These are phyloP conservation scores for Panicum virgatum DNA, from an alignment of 202 grass and related monocot genomes.

Conservation along the genomic window DNA sequence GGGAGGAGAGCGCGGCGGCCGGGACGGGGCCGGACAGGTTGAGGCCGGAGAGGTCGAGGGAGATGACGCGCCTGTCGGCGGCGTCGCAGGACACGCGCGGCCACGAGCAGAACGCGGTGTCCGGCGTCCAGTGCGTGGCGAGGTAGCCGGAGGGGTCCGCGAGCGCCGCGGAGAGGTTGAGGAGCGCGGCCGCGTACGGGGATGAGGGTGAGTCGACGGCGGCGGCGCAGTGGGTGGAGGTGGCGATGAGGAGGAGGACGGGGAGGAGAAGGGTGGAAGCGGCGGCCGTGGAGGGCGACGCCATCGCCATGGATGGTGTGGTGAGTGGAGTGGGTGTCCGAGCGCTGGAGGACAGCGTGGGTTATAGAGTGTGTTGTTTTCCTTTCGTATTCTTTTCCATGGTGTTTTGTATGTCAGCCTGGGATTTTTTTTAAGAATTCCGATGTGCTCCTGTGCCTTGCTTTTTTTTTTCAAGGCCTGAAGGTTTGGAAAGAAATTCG, in stretches of 20 bases:
- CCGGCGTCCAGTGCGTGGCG: constrained; percentile 60
- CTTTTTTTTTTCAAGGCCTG: not conserved
- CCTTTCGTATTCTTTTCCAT: not conserved
- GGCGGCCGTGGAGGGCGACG: constrained; percentile 29
- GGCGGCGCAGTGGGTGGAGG: not conserved
- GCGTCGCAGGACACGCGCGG: constrained; percentile 55
- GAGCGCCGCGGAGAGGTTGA: constrained; percentile 50
- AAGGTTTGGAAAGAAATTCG: not conserved
- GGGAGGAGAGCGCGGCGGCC: constrained; percentile 41
- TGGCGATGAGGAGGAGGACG: constrained; percentile 28
- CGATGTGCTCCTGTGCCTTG: not conserved
- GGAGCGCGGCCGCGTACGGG: constrained; percentile 42
- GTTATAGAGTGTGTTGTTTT: constrained; percentile 40
- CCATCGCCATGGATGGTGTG: constrained; percentile 35
- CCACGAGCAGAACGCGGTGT: constrained; percentile 58
- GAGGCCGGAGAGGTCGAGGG: constrained; percentile 76
- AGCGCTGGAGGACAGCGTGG: constrained; percentile 32
- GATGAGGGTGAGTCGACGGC: constrained; percentile 20
- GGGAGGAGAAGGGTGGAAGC: constrained; percentile 33
- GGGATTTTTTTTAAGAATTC: not conserved
- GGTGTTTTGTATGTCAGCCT: not conserved
- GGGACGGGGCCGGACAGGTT: constrained; percentile 83
- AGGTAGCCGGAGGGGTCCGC: constrained; percentile 47
- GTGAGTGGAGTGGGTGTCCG: constrained; percentile 24
- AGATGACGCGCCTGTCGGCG: constrained; percentile 33